Evolutionary conservation across 2,329 filamentous ascomycete genomes (phyloP), one percentile per base, ranked within the genome.

Genomic region (Xylariales sp.): DNA sequence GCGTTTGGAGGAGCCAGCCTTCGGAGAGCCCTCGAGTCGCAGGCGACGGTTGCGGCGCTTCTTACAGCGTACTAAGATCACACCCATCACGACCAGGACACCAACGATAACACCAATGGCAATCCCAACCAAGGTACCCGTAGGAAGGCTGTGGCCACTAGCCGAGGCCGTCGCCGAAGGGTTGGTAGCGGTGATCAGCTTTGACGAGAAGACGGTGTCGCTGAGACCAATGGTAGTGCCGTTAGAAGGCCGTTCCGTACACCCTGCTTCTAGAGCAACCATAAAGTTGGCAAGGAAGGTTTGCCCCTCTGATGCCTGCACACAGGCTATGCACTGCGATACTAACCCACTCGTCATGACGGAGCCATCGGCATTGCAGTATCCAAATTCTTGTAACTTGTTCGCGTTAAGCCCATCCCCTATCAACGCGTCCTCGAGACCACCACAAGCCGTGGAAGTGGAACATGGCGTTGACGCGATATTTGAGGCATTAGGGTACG

Each of bases 231-330:
- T 36, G 20, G 56, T 35, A 3, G 44, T 51, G 2, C 62, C 62
- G 2, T 59, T 42, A 1, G 57, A 42, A 1, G 72, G 71, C 21
- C 63, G 59, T 43, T 77, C 70, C 24, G 60, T 53, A 45, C 74
- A 78, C 31, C 67, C 74, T 4, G 72, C 70, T 45, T 69, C 59
- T 4, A 78, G 59, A 7, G 73, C 72, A 5, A 72, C 53, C 33
- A 78, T 59, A 43, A 69, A 72, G 46, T 78, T 78, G 35, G 68
- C 63, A 6, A 78, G 42, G 41, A 69, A 69, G 13, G 59, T 54
- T 20, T 66, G 65, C 2, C 56, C 54, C 6, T 61, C 60, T 13
- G 62, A 61, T 1, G 68, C 66, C 13, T 51, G 53, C 8, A 78
- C 60, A 37, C 74, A 78, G 10, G 61, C 54, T 3, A 64, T 47